These are phyloP conservation scores for Peronospora belbahrii DNA, from an alignment of 352 stramenopile species.

Conservation along the genomic window DNA sequence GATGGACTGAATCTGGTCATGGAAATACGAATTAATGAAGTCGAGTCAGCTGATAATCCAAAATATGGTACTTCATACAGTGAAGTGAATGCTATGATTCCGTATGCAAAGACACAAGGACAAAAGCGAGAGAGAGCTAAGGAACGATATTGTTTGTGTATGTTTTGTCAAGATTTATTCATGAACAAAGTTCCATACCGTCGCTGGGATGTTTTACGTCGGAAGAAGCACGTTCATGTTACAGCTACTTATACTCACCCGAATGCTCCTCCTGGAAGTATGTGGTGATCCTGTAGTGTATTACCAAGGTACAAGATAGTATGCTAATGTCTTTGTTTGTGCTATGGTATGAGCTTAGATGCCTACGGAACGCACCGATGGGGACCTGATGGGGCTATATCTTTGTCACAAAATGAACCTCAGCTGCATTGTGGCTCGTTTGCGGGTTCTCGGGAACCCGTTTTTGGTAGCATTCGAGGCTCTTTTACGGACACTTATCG, in stretches of 20 bases:
- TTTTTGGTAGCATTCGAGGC: constrained; percentile 12
- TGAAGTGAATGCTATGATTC: too few species aligned
- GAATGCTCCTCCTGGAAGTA: constrained; percentile 32
- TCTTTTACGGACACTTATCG: constrained; percentile 14
- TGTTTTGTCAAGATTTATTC: constrained; percentile 43
- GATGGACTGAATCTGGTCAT: constrained; percentile 66
- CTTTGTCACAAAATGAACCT: constrained; percentile 22
- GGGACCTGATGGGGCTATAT: constrained; percentile 45
- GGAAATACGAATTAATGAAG: constrained; percentile 82
- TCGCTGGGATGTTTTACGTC: constrained; percentile 75
- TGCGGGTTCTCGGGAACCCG: constrained; percentile 21
- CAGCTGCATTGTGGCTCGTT: constrained; percentile 18
- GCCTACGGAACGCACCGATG: constrained; percentile 60
- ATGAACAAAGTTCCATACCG: constrained; percentile 76
- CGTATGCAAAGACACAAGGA: too few species aligned
- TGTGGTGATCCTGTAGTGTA: background rate
- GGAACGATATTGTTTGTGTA: background rate
- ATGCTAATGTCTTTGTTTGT: background rate
- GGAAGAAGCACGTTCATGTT: constrained; percentile 46
- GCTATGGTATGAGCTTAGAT: constrained; percentile 11
- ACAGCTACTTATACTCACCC: constrained; percentile 35
- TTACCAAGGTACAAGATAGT: background rate
- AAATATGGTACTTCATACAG: constrained; percentile 56
- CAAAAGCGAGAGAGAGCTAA: background rate
- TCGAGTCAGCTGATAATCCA: constrained; percentile 61